Base-by-base conservation (phyloP, 345 rosid genomes). In the Viola odorata region DNA sequence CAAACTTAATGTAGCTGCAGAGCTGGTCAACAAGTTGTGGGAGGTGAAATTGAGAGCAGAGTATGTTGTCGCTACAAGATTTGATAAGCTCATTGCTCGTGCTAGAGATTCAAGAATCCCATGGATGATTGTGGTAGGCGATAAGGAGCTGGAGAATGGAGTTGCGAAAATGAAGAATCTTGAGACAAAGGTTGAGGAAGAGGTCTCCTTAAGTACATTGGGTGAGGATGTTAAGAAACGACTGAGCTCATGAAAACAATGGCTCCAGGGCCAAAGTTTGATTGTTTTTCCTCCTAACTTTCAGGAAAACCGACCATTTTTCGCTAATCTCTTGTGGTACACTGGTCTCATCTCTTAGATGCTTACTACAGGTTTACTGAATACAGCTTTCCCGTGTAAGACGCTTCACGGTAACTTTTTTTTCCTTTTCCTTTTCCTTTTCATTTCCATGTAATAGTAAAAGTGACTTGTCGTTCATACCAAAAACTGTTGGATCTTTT, bases 91-190 rank as follows among this genome's bases (percentile, higher is more conserved):
- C 72, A 75, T 85, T 0, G 82, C 70, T 12, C 74, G 79, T 5
- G 83, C 88, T 7, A 75, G 55, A 56, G 80, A 77, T 13, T 81
- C 84, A 0, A 66, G 45, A 48, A 75, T 87, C 60, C 88, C 84
- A 0, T 85, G 81, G 86, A 80, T 82, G 91, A 84, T 87, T 8
- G 71, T 87, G 0, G 84, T 85, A 7, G 90, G 94, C 0, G 91
- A 82, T 12, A 69, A 66, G 15, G 96, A 85, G 67, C 69, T 85
- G 55, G 83, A 71, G 8, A 77, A 74, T 70, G 86, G 88, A 12
- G 71, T 78, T 9, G 90, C 89, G 39, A 85, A 74, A 57, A 32
- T 87, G 71, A 89, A 83, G 75, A 79, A 81, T 69, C 47, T 87
- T 0, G 84, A 73, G 14, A 73, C 82, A 47, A 78, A 73, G 4